Base-by-base conservation (phyloP, 805 yeast species). In the Candida michaelii region DNA sequence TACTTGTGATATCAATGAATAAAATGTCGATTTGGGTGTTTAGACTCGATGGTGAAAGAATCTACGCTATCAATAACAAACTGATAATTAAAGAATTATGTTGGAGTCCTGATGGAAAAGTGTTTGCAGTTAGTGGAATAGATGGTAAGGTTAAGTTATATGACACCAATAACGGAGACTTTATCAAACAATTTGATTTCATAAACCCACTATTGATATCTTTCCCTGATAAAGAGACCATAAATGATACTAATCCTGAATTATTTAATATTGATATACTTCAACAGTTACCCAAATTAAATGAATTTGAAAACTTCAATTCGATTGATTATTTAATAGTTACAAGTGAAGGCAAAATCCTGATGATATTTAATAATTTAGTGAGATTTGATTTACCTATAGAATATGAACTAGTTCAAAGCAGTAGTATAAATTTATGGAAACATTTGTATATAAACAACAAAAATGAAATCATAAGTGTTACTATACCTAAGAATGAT, bases 1-100 rank as follows among this genome's bases (percentile, higher is more conserved):
- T 79, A 24, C 48, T 83, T 25, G 74, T 80, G 5, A 55, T 80
- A 2, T 65, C 79, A 8, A 76, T 59, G 85, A 82, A 43, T 53
- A 63, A 52, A 45, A 66, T 43, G 57, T 80, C 76, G 3, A 52
- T 70, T 4, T 68, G 78, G 65, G 71, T 81, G 8, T 77, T 74
- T 48, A 70, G 87, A 36, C 58, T 72, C 31, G 75, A 73, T 44
- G 83, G 82, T 1, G 76, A 74, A 45, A 51, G 76, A 15, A 76
- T 79, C 4, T 79, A 79, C 69, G 68, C 78, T 12, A 60, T 74
- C 19, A 65, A 67, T 35, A 60, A 68, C 39, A 58, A 59, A 39
- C 58, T 66, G 8, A 54, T 53, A 12, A 68, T 69, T 21, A 43
- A 58, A 3, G 58, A 56, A 13, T 58, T 66, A 6, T 50, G 56